These are phyloP conservation scores for Aschersonia sp. DNA, from an alignment of 2,329 filamentous ascomycete species.

Conservation along the genomic window DNA sequence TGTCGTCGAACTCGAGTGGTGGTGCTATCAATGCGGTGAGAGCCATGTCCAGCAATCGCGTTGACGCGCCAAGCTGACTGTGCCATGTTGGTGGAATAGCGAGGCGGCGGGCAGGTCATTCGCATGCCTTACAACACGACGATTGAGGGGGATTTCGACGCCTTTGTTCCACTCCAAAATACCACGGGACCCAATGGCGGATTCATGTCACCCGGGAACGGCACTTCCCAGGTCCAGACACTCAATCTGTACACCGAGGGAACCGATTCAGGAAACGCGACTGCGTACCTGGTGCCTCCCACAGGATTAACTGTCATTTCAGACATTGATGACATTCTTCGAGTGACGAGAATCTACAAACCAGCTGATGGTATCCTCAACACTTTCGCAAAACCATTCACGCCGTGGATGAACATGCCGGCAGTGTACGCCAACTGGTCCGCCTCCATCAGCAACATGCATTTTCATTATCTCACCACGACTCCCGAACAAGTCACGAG, in stretches of 20 bases:
- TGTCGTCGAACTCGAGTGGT: slow-evolving; percentile 38
- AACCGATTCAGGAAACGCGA: slow-evolving; percentile 54
- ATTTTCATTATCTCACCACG: slow-evolving; percentile 74
- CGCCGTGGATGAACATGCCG: slow-evolving; percentile 67
- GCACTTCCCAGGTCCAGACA: slow-evolving; percentile 49
- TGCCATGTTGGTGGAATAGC: slow-evolving; percentile 5
- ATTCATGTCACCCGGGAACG: slow-evolving; percentile 46
- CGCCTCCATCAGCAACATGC: slow-evolving; percentile 47
- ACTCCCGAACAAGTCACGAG: slow-evolving; percentile 66
- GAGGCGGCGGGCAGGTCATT: slow-evolving; percentile 48
- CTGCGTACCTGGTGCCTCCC: slow-evolving; percentile 60
- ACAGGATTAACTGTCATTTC: slow-evolving; percentile 58
- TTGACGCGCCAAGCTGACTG: background rate
- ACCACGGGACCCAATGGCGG: slow-evolving; percentile 32
- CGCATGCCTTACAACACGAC: slow-evolving; percentile 54
- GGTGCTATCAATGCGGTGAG: slow-evolving; percentile 32
- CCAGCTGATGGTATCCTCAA: slow-evolving; percentile 63
- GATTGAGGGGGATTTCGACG: slow-evolving; percentile 55
- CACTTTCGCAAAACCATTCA: slow-evolving; percentile 58
- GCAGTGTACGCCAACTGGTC: slow-evolving; percentile 66
- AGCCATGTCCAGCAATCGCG: background rate
- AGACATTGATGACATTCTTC: slow-evolving; percentile 69
- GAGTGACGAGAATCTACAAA: slow-evolving; percentile 69
- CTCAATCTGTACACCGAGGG: slow-evolving; percentile 55
- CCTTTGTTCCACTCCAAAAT: slow-evolving; percentile 50